phyloP scores from a whole-genome alignment of 805 yeast species.

The Nakazawaea ernobii region DNA sequence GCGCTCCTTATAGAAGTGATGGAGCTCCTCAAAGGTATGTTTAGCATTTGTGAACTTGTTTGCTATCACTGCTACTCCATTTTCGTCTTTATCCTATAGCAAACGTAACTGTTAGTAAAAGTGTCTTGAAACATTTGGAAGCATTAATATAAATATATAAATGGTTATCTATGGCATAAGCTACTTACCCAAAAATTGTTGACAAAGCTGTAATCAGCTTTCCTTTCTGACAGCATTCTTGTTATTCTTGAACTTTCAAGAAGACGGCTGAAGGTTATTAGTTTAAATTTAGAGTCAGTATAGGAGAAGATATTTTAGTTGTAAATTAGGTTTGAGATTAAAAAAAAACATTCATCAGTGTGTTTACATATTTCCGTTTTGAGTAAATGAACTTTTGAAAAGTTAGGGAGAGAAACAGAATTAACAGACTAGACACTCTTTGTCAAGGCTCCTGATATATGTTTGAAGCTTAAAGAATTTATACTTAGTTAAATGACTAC shows the following conservation, averaged over 20 bases:
- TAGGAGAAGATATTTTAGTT: not conserved
- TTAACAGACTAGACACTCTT: too few relatives aligned
- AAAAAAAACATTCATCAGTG: not conserved
- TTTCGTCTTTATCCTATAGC: conserved; percentile 52
- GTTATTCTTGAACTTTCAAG: not conserved
- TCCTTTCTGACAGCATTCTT: not conserved
- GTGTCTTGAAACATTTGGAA: too few relatives aligned
- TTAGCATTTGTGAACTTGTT: conserved; percentile 54
- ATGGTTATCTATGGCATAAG: not conserved
- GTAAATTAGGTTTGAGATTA: not conserved
- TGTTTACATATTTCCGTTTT: conserved; percentile 8
- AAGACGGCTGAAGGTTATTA: not conserved
- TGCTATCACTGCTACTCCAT: conserved; percentile 51
- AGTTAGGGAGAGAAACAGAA: too few relatives aligned
- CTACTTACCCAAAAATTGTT: conserved; percentile 43
- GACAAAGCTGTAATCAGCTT: conserved; percentile 26
- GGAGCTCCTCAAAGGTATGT: conserved; percentile 48
- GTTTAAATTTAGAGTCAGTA: too few relatives aligned
- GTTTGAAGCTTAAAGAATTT: too few relatives aligned
- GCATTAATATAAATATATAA: conserved; percentile 18
- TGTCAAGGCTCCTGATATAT: too few relatives aligned
- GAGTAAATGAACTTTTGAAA: not conserved
- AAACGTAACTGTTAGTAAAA: too few relatives aligned
- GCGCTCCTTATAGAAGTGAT: conserved; percentile 46
- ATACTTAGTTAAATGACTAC: too few relatives aligned